phyloP scores from a whole-genome alignment of 75 land plant genomes.

The Selaginella tamariscina region DNA sequence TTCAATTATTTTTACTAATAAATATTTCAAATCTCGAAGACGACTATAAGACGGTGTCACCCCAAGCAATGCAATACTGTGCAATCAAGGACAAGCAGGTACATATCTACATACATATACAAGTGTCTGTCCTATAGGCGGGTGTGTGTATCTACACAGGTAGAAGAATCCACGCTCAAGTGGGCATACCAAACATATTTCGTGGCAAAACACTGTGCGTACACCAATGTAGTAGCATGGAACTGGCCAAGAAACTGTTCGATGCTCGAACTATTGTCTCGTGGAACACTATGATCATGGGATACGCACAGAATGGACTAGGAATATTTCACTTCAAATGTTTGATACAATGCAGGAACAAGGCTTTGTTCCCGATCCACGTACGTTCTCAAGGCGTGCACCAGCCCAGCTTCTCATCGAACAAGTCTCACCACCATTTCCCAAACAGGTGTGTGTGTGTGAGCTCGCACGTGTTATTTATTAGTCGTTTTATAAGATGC shows the following conservation, averaged over 20 bases:
- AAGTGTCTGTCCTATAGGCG: no score
- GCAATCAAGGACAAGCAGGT: neutral
- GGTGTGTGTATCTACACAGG: neutral
- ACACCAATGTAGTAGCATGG: neutral
- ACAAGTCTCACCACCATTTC: neutral
- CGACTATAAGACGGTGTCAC: neutral
- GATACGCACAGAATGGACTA: neutral
- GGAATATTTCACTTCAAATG: neutral
- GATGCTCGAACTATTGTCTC: neutral
- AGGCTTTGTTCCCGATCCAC: neutral
- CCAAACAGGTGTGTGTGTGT: no score
- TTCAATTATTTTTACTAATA: neutral
- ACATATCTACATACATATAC: no score
- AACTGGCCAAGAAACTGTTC: neutral
- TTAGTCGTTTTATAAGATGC: no score
- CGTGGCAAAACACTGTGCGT: conserved; percentile 4
- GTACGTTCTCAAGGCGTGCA: conserved; percentile 3
- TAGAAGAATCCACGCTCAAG: neutral
- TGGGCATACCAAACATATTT: neutral
- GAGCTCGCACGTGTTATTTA: no score
- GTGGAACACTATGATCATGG: conserved; percentile 12
- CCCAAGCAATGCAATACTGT: neutral
- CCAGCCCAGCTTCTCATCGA: neutral
- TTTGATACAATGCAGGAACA: conserved; percentile 1
- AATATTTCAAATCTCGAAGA: neutral